Conservation (phyloP, 192 early-diverging fungal genomes). For the Umbelopsis vinacea region DNA sequence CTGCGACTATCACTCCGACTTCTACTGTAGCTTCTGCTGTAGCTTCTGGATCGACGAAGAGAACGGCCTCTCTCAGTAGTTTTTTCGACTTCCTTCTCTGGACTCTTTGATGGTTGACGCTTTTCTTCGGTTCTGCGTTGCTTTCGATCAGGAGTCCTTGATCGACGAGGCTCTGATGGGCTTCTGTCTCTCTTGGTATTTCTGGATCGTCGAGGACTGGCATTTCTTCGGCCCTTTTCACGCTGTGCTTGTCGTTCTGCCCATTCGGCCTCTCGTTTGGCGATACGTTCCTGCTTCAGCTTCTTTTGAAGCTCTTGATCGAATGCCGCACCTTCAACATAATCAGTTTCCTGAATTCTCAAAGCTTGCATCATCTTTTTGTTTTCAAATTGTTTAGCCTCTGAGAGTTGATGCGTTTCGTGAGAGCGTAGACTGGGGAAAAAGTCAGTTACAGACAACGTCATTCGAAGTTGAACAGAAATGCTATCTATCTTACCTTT, state of each 20-base stretch:
- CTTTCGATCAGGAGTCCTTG: background rate
- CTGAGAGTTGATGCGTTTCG: conserved; percentile 73
- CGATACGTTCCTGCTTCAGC: conserved; percentile 41
- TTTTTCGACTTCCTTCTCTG: conserved; percentile 22
- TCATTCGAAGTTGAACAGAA: background rate
- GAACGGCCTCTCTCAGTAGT: conserved; percentile 2
- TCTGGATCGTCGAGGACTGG: background rate
- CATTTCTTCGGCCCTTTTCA: conserved; percentile 25
- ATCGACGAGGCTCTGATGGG: background rate
- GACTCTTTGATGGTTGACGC: background rate
- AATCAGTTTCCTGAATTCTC: conserved; percentile 61
- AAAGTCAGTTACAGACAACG: background rate
- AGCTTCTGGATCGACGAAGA: conserved; percentile 24
- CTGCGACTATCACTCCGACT: conserved; percentile 29
- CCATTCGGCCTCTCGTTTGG: conserved; percentile 39
- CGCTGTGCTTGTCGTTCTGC: conserved; percentile 40
- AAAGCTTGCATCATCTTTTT: conserved; percentile 66
- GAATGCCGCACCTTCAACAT: conserved; percentile 81
- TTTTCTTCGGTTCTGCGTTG: background rate
- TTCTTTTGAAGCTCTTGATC: conserved; percentile 69
- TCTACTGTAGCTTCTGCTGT: conserved; percentile 29
- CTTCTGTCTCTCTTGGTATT: conserved; percentile 1
- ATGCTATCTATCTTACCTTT: conserved; percentile 30
- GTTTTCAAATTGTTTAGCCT: conserved; percentile 75
- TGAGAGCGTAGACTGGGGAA: conserved; percentile 53